These are phyloP conservation scores for Phoma sp. DNA, from an alignment of 2,329 filamentous ascomycete species.

Conservation along the genomic window DNA sequence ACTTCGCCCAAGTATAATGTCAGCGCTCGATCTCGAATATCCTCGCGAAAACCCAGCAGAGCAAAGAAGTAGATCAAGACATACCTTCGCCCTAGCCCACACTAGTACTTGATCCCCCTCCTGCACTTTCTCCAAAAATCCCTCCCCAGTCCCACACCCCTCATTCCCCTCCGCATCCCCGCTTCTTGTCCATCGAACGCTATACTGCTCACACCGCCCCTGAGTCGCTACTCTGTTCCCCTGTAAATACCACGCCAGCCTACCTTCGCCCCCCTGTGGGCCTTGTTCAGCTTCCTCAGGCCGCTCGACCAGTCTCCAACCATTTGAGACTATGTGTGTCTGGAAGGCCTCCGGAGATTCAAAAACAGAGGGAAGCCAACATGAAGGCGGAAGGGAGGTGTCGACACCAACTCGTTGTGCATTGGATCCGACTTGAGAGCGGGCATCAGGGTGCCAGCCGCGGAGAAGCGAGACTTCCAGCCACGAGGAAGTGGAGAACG, in stretches of 20 bases:
- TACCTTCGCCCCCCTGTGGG: constrained; percentile 31
- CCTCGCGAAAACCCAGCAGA: too few species aligned
- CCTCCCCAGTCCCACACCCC: constrained; percentile 34
- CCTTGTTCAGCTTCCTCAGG: constrained; percentile 25
- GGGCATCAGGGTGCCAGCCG: neutral
- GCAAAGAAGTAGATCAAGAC: neutral
- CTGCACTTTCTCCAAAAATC: constrained; percentile 32
- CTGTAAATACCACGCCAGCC: constrained; percentile 42
- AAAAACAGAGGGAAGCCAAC: constrained; percentile 6
- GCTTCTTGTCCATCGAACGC: constrained; percentile 25
- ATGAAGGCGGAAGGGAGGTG: constrained; percentile 5
- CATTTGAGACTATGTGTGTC: constrained; percentile 5
- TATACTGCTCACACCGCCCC: constrained; percentile 15
- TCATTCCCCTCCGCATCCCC: constrained; percentile 15
- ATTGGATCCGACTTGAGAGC: too few species aligned
- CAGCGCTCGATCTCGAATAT: neutral
- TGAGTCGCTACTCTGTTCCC: constrained; percentile 34
- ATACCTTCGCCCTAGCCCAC: constrained; percentile 42
- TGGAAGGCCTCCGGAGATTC: constrained; percentile 1
- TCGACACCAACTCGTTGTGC: neutral
- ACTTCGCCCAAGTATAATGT: neutral
- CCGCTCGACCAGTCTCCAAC: constrained; percentile 28
- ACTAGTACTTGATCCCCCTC: constrained; percentile 37
- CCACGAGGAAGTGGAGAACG: constrained; percentile 42
- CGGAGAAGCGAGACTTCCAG: constrained; percentile 41